Evolutionary conservation across 371 early-diverging fungal species (phyloP), one percentile per base, ranked within the genome.

Genomic region (Lichtheimia ornata): DNA sequence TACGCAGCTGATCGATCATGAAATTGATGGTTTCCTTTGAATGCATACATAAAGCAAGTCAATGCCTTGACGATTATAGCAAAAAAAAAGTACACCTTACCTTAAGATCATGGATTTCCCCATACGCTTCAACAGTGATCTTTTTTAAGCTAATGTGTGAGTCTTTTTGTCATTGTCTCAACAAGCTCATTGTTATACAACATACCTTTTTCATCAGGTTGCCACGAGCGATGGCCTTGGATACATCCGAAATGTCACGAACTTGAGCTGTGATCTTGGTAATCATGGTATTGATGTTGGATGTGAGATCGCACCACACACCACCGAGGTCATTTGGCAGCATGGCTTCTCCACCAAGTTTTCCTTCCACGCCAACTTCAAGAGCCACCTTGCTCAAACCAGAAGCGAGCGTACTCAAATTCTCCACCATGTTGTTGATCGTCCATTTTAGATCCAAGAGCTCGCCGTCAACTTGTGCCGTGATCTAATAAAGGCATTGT

Each of bases 391-490:
- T 65, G 18, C 74, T 82, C 7, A 90, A 85, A 61, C 89, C 89
- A 0, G 74, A 67, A 7, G 85, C 86, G 63, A 86, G 84, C 2
- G 72, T 80, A 57, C 59, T 76, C 57, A 70, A 66, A 76, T 54
- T 61, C 49, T 70, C 69, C 30, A 79, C 73, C 79, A 78, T 82
- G n/a, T 74, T 72, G 50, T 78, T 78, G 49, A 82, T 74, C 0
- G 87, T 88, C 54, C 81, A 79, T 66, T 88, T 88, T 15, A 88
- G 73, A 14, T 85, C 81, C 28, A 79, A 61, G 3, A 84, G 81
- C 64, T 87, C 86, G 7, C 88, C 90, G 53, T 82, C 71, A 15
- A 85, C 82, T 50, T 83, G 60, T 4, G 82, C 74, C 1, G 60
- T 52, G 25, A 53, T 53, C 35, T 40, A 18, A 41, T 24, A 41